Base-by-base conservation (phyloP, 208 protist species). In the Leishmania martiniquensis region DNA sequence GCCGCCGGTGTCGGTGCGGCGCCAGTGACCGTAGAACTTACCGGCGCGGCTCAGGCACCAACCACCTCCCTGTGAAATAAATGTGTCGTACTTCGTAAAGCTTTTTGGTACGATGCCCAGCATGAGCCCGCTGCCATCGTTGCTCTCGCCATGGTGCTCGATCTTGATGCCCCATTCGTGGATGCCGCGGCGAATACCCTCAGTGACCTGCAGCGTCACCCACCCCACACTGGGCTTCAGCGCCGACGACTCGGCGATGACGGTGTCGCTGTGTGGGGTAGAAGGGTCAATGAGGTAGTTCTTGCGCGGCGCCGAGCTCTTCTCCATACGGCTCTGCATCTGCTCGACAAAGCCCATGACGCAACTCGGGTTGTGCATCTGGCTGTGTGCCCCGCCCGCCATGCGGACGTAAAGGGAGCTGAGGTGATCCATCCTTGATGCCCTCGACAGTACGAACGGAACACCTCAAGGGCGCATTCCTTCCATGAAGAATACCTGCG, bases 11-110 rank as follows among this genome's bases (percentile, higher is more conserved):
- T 97, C 93, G 39, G 93, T 90, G 45, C 94, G 87, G 22, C 91
- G 81, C 94, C 96, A 98, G 86, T 98, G 93, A 29, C 96, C 96
- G 78, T 98, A 98, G 70, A 98, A 96, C 76, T 98, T 98, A 45
- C 96, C 96, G 10, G 96, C 96, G 5, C 96, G 88, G 60, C 93
- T 97, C 34, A 98, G 73, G 71, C 96, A 98, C 96, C 96, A 98
- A 25, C 96, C 96, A 29, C 93, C 93, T 4, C 96, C 94, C 67
- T 98, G 96, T 0, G 94, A 97, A 44, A 98, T 97, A 77, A 98
- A 98, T 57, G 94, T 97, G 82, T 98, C 96, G 80, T 95, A 97
- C 80, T 97, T 97, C 73, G 77, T 81, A 78, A 97, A 98, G 63
- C 52, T 92, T 75, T 97, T 96, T 4, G 96, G 96, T 25, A 97